Percentiles rank a stretch among this genome's conserved stretches.
Conservation (phyloP, 257 asterid genomes). For the Parsonsia alboflavescens region DNA sequence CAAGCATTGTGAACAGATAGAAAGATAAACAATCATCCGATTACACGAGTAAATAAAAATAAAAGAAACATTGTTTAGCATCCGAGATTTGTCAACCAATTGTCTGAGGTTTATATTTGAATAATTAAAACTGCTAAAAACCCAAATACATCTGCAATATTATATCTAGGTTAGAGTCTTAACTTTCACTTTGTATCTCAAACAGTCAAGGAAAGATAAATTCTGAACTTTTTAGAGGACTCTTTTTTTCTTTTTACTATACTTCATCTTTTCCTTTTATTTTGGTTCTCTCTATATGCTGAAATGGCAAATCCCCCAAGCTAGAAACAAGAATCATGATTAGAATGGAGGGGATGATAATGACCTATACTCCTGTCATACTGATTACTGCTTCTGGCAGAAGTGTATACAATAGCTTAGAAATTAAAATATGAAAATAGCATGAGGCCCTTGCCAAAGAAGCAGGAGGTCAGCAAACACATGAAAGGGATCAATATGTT, state of each 20-base stretch:
- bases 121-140: too few species aligned
- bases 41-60: too few species aligned
- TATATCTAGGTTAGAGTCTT: too few species aligned
- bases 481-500: not conserved
- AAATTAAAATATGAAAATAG: not conserved
- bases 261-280: not conserved
- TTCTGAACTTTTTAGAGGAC: too few species aligned
- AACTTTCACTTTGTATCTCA: too few species aligned
- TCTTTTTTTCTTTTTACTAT: too few species aligned
- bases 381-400: not conserved
- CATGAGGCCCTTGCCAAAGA: not conserved
- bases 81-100: too few species aligned
- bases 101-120: too few species aligned
- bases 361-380: not conserved
- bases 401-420: not conserved
- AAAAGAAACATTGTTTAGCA: too few species aligned
- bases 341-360: not conserved
- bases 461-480: not conserved
- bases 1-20: not conserved
- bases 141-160: too few species aligned
- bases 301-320: not conserved
- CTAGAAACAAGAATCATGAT: not conserved
- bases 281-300: not conserved
- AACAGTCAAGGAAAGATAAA: too few species aligned
- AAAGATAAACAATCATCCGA: not conserved